Base-by-base conservation (phyloP, 2,329 filamentous ascomycete species). In the Nothomitra cinnamomea region DNA sequence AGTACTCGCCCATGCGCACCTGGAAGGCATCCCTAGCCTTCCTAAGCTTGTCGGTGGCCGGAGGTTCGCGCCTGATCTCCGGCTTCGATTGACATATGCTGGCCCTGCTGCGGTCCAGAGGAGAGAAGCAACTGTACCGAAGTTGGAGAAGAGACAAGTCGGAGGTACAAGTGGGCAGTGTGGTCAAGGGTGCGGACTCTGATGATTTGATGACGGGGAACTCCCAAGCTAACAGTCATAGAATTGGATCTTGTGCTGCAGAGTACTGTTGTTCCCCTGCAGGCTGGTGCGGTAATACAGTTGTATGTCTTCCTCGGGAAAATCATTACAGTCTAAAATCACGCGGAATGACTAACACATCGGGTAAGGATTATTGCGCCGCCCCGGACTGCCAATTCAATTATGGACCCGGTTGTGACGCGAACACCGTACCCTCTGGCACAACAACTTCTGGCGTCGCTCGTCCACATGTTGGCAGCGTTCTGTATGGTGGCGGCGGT, bases 381-480 rank as follows among this genome's bases (percentile, higher is more conserved):
- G 73, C 78, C 19, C 80, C 80, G 1, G 73, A 79, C 53, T 83
- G 80, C 61, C 72, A 78, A 61, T 76, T 80, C 60, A 65, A 73
- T 58, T 80, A 77, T 58, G 77, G 77, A n/a, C 70, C 78, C 19
- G 72, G 66, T 2, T 83, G 80, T 58, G 78, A 82, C 58, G 78
- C 74, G 53, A 81, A 82, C 58, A 61, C 66, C 25, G 70, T 69
- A 59, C 71, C 77, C 51, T 56, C 72, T 57, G 80, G 80, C 1
- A 66, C 69, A 7, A 75, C 78, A 55, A 83, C 79, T 0, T 70
- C 71, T 2, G 66, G 65, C 1, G 63, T 81, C 47, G 62, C 70
- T 19, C 72, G 80, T 7, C 69, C 76, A 1, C 70, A 75, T 47
- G 56, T 77, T 1, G 80, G 80, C 13, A 65, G 57, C 3, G 68